Percentiles rank a stretch among this genome's conserved stretches.
Evolutionary conservation across 306 rosid species (phyloP).

Genomic region (Potentilla sterilis): DNA sequence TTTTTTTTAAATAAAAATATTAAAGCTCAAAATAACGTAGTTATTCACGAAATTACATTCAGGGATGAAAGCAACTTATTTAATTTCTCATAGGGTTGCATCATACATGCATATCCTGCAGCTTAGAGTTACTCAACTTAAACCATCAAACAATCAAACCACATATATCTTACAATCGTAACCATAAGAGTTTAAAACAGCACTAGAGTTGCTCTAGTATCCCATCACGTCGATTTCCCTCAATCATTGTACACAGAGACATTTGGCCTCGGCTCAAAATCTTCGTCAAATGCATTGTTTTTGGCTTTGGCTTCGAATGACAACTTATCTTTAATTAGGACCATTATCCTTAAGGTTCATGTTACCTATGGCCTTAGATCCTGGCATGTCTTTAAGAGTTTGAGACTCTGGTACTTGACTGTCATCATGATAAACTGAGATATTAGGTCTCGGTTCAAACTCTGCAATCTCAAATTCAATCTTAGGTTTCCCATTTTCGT

Average conservation of each 20-base stretch:
- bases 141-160: not conserved
- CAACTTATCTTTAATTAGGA: not conserved
- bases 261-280: conserved; percentile 19
- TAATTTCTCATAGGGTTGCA: not conserved
- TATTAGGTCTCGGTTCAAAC: conserved; percentile 19
- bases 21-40: too few species aligned
- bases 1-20: too few species aligned
- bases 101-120: not conserved
- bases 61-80: not conserved
- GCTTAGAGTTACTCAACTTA: not conserved
- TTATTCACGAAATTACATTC: not conserved
- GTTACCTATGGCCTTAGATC: not conserved
- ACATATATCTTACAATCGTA: not conserved
- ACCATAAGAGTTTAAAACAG: not conserved
- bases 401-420: not conserved
- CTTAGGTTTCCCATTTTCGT: not conserved
- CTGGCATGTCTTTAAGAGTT: not conserved
- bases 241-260: not conserved
- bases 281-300: not conserved
- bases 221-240: not conserved
- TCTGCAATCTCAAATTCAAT: not conserved
- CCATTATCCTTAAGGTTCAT: not conserved
- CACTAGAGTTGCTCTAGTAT: not conserved
- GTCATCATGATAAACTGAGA: conserved; percentile 5
- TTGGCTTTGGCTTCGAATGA: not conserved